Evolutionary conservation across 768 basidiomycete genomes (phyloP), one percentile per base, ranked within the genome.

Genomic region (Leucogyrophana mollusca): DNA sequence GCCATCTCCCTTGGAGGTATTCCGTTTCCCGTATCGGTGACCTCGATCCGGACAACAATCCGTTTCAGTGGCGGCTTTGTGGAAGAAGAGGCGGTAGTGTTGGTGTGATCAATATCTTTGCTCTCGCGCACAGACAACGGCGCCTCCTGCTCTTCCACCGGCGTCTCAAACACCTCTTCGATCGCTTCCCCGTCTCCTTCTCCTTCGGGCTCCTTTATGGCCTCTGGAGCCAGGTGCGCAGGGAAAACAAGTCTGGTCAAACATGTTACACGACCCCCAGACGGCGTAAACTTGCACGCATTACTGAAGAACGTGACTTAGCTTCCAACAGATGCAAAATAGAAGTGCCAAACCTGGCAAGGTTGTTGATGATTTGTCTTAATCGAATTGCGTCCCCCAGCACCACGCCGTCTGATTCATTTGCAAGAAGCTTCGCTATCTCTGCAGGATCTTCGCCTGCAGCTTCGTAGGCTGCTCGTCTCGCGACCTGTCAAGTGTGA

Each of bases 11-110:
- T 72, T 33, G 74, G 74, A 39, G 71, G 69, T 45, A 87, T 78
- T 3, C 85, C 85, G 34, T 71, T 77, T 4, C 79, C 85, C 0
- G 90, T 91, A 66, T 92, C 90, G 4, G 78, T 76, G 3, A 94
- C 79, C 60, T 93, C 90, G 22, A 93, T 86, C 46, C 91, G 75
- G n/a, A 94, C 87, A 42, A 89, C 83, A 48, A 89, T 86, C 60
- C 70, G 69, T 51, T 88, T 85, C 46, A 77, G 50, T 2, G 72
- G 52, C 32, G 4, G 21, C 21, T 54, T 54, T 41, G 3, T 41
- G n/a, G 45, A 37, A 21, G 45, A 33, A 9, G 34, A 2, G 3
- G 21, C 33, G 14, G 45, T 1, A n/a, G n/a, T n/a, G n/a, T n/a
- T n/a, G 21, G 18, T n/a, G n/a, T 41, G 30, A 4, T 22, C 4